phyloP scores from a whole-genome alignment of 352 stramenopile genomes.

The Globisporangium yorkense region DNA sequence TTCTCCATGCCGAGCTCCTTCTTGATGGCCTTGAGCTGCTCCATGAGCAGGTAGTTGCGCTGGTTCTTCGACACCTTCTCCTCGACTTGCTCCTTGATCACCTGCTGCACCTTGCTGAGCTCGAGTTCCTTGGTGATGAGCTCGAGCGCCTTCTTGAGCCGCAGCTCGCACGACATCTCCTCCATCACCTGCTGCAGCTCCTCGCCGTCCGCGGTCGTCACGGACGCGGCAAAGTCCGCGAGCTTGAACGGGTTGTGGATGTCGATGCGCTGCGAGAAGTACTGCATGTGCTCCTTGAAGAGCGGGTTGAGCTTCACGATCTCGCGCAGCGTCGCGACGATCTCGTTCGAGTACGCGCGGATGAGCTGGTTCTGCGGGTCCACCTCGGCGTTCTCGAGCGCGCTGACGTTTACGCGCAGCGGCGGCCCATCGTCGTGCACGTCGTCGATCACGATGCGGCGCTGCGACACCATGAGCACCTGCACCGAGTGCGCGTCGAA shows the following conservation, averaged over 20 bases:
- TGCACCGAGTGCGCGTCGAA: slow-evolving; percentile 73
- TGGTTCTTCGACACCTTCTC: slow-evolving; percentile 96
- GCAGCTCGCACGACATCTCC: slow-evolving; percentile 93
- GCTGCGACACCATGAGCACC: slow-evolving; percentile 86
- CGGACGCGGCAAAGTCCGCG: slow-evolving; percentile 95
- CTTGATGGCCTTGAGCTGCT: slow-evolving; percentile 99
- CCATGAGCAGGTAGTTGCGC: slow-evolving; percentile 96
- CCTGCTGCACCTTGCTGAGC: slow-evolving; percentile 95
- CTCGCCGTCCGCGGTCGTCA: slow-evolving; percentile 92
- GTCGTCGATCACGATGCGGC: slow-evolving; percentile 77
- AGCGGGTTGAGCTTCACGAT: slow-evolving; percentile 96
- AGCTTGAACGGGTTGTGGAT: slow-evolving; percentile 97
- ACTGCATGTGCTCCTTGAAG: slow-evolving; percentile 97
- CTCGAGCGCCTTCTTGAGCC: slow-evolving; percentile 94
- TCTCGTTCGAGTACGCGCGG: slow-evolving; percentile 96
- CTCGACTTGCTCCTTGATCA: slow-evolving; percentile 93
- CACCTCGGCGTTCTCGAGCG: slow-evolving; percentile 63
- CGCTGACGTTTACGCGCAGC: slow-evolving; percentile 59
- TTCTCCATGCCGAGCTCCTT: slow-evolving; percentile 99
- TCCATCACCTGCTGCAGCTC: slow-evolving; percentile 93
- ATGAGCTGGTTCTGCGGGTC: slow-evolving; percentile 88
- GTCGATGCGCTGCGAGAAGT: slow-evolving; percentile 94
- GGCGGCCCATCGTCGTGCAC: slow-evolving; percentile 59
- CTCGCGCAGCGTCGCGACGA: slow-evolving; percentile 94
- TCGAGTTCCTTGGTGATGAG: slow-evolving; percentile 97